Evolutionary conservation across 1,284 basidiomycete species (phyloP), one percentile per base, ranked within the genome.

Genomic region (Mrakiaceae sp.): DNA sequence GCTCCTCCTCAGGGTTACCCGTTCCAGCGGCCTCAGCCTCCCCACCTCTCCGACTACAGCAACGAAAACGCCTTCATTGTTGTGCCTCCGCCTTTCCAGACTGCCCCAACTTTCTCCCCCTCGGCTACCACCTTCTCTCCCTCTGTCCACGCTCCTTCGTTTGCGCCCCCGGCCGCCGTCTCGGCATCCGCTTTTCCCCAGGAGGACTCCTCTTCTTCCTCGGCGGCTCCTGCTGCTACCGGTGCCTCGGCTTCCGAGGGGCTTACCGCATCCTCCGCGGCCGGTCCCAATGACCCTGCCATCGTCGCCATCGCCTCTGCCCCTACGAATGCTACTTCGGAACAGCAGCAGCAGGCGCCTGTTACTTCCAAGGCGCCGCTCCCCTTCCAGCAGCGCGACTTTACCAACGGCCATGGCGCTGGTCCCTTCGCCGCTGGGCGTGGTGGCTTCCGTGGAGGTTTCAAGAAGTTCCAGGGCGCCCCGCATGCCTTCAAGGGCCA

Each of bases 51-150:
- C 48, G 62, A 64, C 63, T 59, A 64, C 63, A 46, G 44, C 51
- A 59, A 64, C 57, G 63, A 64, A 46, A 53, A 57, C 50, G 57
- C 63, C 12, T 64, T 64, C 58, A 55, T 64, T 46, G 63, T 64
- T 47, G 56, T 58, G 43, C 63, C 63, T 42, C 55, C 63, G 16
- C 58, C 63, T n/a, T 58, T 64, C 55, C 56, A 58, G 49, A 48
- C 60, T 27, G 50, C 62, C 48, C 57, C 62, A 44, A 40, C 43
- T 44, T 58, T 55, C 49, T 58, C 60, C 9, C 59, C 60, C 14
- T 56, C 54, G 46, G 60, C 60, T 11, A 56, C 60, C 14, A 43
- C 60, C 40, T 47, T 62, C 50, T 51, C 57, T n/a, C 42, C 50
- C 40, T n/a, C 60, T 14, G 42, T 61, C 50, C 50, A 53, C 14